Evolutionary conservation across 768 basidiomycete genomes (phyloP).

Genomic region (Glaciozyma martinii): DNA sequence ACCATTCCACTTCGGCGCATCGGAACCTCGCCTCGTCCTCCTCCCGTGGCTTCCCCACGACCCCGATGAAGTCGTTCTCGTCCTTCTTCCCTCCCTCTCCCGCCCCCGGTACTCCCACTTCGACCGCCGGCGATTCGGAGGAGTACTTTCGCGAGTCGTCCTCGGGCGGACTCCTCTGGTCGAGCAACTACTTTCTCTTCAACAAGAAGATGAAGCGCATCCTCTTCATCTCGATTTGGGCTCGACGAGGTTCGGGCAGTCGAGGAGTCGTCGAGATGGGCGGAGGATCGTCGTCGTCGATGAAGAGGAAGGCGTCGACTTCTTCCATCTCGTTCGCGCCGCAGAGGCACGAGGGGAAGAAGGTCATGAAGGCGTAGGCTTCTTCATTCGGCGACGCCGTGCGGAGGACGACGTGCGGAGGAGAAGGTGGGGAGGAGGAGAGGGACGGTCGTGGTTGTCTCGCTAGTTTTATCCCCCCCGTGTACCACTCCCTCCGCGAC

Average conservation of each 20-base stretch:
- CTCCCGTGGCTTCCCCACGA: background rate
- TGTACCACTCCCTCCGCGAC: background rate
- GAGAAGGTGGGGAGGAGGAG: background rate
- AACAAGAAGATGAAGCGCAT: constrained; percentile 87
- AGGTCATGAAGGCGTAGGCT: background rate
- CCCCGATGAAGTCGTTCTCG: constrained; percentile 25
- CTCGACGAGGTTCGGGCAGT: background rate
- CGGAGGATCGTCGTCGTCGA: constrained; percentile 3
- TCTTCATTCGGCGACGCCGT: background rate
- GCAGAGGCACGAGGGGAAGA: constrained; percentile 17
- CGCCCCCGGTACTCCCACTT: constrained; percentile 2
- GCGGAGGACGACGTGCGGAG: background rate
- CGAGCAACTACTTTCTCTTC: constrained; percentile 89
- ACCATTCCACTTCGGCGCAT: too few relatives aligned
- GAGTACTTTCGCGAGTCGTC: constrained; percentile 15
- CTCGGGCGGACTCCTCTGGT: constrained; percentile 76
- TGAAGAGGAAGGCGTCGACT: constrained; percentile 28
- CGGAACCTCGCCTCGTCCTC: background rate
- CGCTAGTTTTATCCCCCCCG: background rate
- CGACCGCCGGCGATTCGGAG: constrained; percentile 6
- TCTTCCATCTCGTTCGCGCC: constrained; percentile 15
- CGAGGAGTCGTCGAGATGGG: background rate
- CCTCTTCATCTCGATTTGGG: constrained; percentile 59
- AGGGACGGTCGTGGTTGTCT: background rate
- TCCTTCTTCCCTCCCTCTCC: constrained; percentile 17